A percentile compares a stretch with the other conserved stretches of the same genome.
These are phyloP conservation scores for Fusarium chlamydosporum DNA, from an alignment of 2,329 filamentous ascomycete species.

Conservation along the genomic window DNA sequence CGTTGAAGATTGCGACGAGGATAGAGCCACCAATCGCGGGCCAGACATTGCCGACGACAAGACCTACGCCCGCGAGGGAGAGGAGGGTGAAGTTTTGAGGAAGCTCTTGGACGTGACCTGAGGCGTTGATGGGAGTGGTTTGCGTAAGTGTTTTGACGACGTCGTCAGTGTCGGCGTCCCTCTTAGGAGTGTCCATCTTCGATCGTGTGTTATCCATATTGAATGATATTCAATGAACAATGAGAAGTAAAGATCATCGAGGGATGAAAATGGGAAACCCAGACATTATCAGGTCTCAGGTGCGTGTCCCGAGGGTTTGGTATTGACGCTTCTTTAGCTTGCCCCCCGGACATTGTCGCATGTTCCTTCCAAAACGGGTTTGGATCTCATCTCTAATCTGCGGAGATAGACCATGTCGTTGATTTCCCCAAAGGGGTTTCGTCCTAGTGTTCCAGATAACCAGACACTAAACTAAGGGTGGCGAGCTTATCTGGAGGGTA, in stretches of 20 bases:
- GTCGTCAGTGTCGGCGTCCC: conserved; percentile 8
- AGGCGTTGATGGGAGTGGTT: conserved; percentile 54
- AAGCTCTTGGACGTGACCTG: conserved; percentile 59
- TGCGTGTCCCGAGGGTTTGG: conserved; percentile 5
- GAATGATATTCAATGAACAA: background rate
- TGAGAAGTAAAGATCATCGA: background rate
- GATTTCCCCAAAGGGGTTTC: conserved; percentile 27
- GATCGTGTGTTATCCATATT: conserved; percentile 23
- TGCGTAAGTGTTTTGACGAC: conserved; percentile 15
- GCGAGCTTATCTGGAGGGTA: conserved; percentile 15
- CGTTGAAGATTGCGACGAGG: conserved; percentile 69
- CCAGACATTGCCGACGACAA: conserved; percentile 62
- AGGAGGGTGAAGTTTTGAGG: conserved; percentile 58
- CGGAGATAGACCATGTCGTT: conserved; percentile 19
- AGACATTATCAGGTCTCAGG: conserved; percentile 1
- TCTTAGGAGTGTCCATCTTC: conserved; percentile 33
- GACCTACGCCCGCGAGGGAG: conserved; percentile 59
- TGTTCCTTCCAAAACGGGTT: conserved; percentile 41
- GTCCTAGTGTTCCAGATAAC: background rate
- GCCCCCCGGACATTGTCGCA: conserved; percentile 24
- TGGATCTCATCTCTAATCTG: conserved; percentile 23
- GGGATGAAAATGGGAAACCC: background rate
- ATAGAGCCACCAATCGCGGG: conserved; percentile 61
- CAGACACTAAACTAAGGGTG: conserved; percentile 1
- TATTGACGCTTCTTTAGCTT: conserved; percentile 23